These are phyloP conservation scores for Lentinus polychrous DNA, from an alignment of 1,284 basidiomycete species.

Conservation along the genomic window DNA sequence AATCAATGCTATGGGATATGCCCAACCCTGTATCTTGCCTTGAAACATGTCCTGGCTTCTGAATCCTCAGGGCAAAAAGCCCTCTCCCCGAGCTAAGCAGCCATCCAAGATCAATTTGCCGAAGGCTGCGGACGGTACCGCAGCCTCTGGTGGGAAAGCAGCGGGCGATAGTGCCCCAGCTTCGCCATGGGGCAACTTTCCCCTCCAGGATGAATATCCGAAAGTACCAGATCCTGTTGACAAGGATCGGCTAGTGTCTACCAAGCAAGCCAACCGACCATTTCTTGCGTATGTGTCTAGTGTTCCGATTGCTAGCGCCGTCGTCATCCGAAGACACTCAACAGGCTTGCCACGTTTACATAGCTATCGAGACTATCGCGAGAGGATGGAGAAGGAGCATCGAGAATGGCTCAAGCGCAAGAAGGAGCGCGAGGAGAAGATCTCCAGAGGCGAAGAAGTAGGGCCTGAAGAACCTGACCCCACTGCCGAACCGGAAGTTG, in stretches of 20 bases:
- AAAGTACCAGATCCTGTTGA: slow-evolving; percentile 50
- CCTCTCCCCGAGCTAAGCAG: too few species aligned
- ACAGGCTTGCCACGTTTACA: too few species aligned
- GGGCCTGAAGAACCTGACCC: slow-evolving; percentile 69
- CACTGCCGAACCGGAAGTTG: slow-evolving; percentile 59
- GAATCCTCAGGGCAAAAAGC: neutral
- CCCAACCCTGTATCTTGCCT: too few species aligned
- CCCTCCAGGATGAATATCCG: slow-evolving; percentile 18
- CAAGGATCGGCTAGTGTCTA: slow-evolving; percentile 60
- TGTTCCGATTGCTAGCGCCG: neutral
- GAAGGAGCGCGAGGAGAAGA: slow-evolving; percentile 62
- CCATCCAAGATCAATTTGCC: too few species aligned
- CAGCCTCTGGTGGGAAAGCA: too few species aligned
- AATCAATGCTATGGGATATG: too few species aligned
- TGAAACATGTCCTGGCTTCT: neutral
- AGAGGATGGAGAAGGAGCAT: slow-evolving; percentile 53
- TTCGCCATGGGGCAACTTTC: slow-evolving; percentile 3
- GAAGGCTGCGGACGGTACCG: too few species aligned
- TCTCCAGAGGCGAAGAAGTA: slow-evolving; percentile 65
- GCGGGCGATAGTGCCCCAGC: neutral
- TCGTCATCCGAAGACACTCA: slow-evolving; percentile 5
- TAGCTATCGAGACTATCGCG: slow-evolving; percentile 66
- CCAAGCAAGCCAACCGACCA: slow-evolving; percentile 73
- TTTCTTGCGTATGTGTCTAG: slow-evolving; percentile 62
- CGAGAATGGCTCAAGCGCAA: slow-evolving; percentile 64